These are phyloP conservation scores for Scedosporium boydii DNA, from an alignment of 2,329 filamentous ascomycete genomes.

Conservation along the genomic window DNA sequence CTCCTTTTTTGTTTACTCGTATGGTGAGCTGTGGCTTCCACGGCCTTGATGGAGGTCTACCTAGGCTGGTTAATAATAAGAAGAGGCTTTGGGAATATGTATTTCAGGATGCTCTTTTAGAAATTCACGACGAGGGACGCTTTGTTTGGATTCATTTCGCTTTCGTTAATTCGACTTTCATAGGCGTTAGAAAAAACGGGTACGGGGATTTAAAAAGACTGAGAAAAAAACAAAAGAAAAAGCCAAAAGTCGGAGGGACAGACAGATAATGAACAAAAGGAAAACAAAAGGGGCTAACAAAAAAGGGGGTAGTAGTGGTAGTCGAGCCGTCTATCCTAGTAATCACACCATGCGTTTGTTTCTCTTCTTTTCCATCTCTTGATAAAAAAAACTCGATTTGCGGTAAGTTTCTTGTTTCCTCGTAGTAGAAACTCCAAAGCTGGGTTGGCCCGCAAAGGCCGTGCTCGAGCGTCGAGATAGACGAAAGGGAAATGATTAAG, in stretches of 20 bases:
- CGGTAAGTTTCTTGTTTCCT: background rate
- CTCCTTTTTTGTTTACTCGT: background rate
- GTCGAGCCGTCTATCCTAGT: background rate
- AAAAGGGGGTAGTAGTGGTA: background rate
- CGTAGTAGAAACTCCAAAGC: background rate
- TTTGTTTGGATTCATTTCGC: background rate
- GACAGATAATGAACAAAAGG: background rate
- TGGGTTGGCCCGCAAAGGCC: background rate
- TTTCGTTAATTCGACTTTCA: background rate
- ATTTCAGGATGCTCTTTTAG: background rate
- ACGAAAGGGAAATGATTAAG: background rate
- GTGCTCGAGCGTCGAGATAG: background rate
- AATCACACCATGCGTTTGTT: background rate
- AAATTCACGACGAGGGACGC: background rate
- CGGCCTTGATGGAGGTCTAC: too few relatives aligned
- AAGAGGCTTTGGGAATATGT: background rate
- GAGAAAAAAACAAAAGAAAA: background rate
- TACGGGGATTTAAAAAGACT: background rate
- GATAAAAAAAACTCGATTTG: background rate
- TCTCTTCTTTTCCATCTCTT: background rate
- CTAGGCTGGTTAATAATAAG: background rate
- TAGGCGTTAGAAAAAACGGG: background rate
- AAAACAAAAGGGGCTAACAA: background rate
- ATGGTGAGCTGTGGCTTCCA: background rate
- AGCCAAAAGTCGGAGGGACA: background rate